These are phyloP conservation scores for Chloranthus sessilifolius DNA, from an alignment of 164 flowering plant genomes.

Conservation along the genomic window DNA sequence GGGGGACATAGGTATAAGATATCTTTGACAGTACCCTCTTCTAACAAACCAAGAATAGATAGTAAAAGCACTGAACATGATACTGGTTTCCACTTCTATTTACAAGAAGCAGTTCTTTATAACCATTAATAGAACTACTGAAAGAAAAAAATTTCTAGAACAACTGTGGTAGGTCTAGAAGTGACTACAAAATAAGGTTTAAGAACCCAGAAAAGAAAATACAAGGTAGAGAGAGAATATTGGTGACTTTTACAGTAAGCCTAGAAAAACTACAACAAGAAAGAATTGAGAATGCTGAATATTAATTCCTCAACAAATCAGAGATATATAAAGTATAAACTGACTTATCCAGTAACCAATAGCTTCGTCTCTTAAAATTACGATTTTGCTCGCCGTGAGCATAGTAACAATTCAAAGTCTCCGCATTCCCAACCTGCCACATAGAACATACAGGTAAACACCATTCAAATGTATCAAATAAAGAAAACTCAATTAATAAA, in stretches of 20 bases:
- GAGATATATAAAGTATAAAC: conserved; percentile 24
- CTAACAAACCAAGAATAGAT: too few relatives aligned
- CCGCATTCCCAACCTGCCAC: conserved; percentile 75
- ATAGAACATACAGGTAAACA: not conserved
- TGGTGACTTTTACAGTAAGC: not conserved
- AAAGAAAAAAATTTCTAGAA: too few relatives aligned
- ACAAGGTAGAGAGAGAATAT: not conserved
- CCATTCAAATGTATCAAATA: not conserved
- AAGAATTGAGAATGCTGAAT: not conserved
- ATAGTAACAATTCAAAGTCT: conserved; percentile 82
- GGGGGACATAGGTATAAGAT: too few relatives aligned
- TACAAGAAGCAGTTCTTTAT: too few relatives aligned
- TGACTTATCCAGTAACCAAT: conserved; percentile 87
- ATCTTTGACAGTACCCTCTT: too few relatives aligned
- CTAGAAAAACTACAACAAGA: not conserved
- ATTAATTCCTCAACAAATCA: not conserved
- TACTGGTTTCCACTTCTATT: too few relatives aligned
- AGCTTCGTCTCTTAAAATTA: conserved; percentile 81
- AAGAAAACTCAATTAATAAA: too few relatives aligned
- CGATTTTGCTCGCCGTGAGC: conserved; percentile 79
- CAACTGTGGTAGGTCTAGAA: too few relatives aligned
- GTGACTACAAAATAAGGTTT: too few relatives aligned
- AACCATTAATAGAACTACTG: too few relatives aligned
- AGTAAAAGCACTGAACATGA: too few relatives aligned
- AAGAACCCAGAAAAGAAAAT: not conserved